Percentiles rank a stretch among this genome's conserved stretches.
Evolutionary conservation across 108 stramenopile genomes (phyloP).

Genomic region (Cyclotella choctawhatcheeana): DNA sequence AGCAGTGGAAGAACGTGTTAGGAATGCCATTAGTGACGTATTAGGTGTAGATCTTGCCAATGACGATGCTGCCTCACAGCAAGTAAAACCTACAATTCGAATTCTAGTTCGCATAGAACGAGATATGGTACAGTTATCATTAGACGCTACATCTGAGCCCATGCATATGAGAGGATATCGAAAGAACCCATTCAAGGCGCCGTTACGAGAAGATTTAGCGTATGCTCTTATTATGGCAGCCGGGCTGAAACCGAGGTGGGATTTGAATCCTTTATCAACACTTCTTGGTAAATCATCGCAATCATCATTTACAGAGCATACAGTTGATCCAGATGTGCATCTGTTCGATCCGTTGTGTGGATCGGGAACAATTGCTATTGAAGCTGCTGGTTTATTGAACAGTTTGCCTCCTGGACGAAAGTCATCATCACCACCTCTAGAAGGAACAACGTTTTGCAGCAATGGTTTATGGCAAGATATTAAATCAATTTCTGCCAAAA

Average conservation of each 20-base stretch:
- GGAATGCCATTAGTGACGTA: conserved; percentile 44
- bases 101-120: conserved; percentile 55
- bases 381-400: conserved; percentile 64
- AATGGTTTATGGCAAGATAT: conserved; percentile 49
- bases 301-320: not conserved
- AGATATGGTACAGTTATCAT: conserved; percentile 67
- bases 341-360: conserved; percentile 85
- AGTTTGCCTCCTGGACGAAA: conserved; percentile 75
- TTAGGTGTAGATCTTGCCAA: conserved; percentile 33
- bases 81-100: conserved; percentile 29
- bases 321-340: not conserved
- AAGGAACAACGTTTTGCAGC: conserved; percentile 55
- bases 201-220: conserved; percentile 82
- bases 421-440: conserved; percentile 55
- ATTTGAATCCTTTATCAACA: conserved; percentile 23
- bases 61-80: not conserved
- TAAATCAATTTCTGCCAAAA: conserved; percentile 20
- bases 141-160: conserved; percentile 60
- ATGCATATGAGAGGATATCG: conserved; percentile 81
- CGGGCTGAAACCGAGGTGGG: conserved; percentile 57
- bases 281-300: not conserved
- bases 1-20: conserved; percentile 68
- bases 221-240: conserved; percentile 64
- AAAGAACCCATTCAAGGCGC: conserved; percentile 68
- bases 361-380: conserved; percentile 80